These are phyloP conservation scores for Infundibulicybe gibba DNA, from an alignment of 768 basidiomycete genomes.

Conservation along the genomic window DNA sequence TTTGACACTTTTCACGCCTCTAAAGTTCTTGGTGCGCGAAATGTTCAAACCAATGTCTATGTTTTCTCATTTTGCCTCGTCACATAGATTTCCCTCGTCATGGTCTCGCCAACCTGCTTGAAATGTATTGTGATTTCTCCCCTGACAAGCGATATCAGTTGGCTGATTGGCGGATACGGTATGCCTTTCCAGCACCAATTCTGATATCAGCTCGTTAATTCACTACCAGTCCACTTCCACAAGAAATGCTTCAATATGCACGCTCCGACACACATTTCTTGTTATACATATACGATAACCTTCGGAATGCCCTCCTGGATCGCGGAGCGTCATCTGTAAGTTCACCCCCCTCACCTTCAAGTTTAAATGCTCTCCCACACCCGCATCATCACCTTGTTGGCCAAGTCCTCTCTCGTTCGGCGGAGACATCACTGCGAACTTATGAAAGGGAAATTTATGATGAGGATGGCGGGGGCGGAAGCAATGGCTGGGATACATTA, in stretches of 20 bases:
- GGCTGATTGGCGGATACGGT: conserved; percentile 97
- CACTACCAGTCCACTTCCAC: conserved; percentile 61
- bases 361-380: conserved; percentile 17
- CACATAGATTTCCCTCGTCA: conserved; percentile 74
- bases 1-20: conserved; percentile 98
- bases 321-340: conserved; percentile 36
- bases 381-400: conserved; percentile 43
- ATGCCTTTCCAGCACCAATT: conserved; percentile 9
- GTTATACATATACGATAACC: conserved; percentile 86
- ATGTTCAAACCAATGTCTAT: background rate
- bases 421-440: conserved; percentile 69
- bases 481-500: conserved; percentile 74
- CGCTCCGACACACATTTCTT: conserved; percentile 97
- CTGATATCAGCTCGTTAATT: background rate
- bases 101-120: conserved; percentile 79
- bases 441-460: conserved; percentile 77
- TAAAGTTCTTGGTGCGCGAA: conserved; percentile 61
- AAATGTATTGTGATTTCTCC: conserved; percentile 85
- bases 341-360: conserved; percentile 38
- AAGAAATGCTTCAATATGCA: conserved; percentile 90
- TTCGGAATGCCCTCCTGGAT: conserved; percentile 85
- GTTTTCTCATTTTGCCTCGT: background rate
- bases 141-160: conserved; percentile 96
- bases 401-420: conserved; percentile 68
- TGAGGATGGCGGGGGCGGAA: conserved; percentile 54